Percentiles rank a stretch among this genome's conserved stretches.
phyloP scores from a whole-genome alignment of 305 asterid genomes.

The Fraxinus greggii region DNA sequence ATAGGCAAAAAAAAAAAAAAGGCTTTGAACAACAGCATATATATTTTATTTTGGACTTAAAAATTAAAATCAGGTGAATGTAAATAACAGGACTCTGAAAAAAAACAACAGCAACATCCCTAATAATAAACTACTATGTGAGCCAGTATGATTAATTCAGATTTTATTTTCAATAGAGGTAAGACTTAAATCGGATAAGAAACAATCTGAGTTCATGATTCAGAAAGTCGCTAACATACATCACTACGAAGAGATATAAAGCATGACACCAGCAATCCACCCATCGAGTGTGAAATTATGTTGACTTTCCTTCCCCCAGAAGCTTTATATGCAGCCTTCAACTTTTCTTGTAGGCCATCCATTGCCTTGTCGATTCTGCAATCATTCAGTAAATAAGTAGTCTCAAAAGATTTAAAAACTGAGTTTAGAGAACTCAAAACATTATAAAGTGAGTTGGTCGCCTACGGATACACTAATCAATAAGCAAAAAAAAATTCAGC shows the following conservation, averaged over 20 bases:
- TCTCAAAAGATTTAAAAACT: neutral
- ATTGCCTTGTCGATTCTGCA: slow-evolving; percentile 68
- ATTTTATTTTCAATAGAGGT: neutral
- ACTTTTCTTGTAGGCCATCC: slow-evolving; percentile 64
- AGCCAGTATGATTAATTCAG: neutral
- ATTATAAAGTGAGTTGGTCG: neutral
- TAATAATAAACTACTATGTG: neutral
- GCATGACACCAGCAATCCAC: slow-evolving; percentile 85
- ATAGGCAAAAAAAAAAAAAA: neutral
- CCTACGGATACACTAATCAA: neutral
- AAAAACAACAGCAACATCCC: neutral
- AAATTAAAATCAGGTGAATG: neutral
- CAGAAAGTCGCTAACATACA: slow-evolving; percentile 41
- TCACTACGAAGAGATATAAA: slow-evolving; percentile 66
- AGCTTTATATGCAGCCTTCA: slow-evolving; percentile 78
- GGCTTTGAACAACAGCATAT: neutral
- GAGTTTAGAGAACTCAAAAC: neutral
- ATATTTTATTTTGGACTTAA: neutral
- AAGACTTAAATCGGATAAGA: neutral
- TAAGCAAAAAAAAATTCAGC: neutral
- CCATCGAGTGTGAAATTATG: slow-evolving; percentile 94
- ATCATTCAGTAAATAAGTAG: slow-evolving; percentile 17
- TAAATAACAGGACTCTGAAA: neutral
- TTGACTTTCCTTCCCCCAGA: slow-evolving; percentile 92
- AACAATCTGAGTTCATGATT: neutral